Evolutionary conservation across 257 asterid genomes (phyloP).

Genomic region (Rubia yunnanensis): DNA sequence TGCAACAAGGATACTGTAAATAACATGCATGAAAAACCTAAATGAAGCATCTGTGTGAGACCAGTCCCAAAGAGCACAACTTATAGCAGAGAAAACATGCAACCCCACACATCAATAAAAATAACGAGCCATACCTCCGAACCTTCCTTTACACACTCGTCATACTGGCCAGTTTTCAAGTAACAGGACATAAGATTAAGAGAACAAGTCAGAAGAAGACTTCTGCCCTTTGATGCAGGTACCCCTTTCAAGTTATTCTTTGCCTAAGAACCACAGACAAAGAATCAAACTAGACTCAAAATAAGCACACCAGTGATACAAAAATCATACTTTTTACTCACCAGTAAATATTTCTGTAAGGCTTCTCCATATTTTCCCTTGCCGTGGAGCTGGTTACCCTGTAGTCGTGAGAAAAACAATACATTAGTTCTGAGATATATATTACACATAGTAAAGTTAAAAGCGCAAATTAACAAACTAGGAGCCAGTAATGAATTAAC

Average conservation of each 20-base stretch:
- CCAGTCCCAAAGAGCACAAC: neutral
- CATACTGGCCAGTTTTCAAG: slow-evolving; percentile 69
- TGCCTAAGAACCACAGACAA: slow-evolving; percentile 40
- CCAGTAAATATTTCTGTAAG: slow-evolving; percentile 70
- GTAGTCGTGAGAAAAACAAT: slow-evolving; percentile 16
- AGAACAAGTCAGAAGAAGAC: slow-evolving; percentile 65
- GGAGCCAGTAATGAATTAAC: neutral
- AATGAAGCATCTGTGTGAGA: neutral
- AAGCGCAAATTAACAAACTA: neutral
- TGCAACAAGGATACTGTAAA: slow-evolving; percentile 4
- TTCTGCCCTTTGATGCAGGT: slow-evolving; percentile 57
- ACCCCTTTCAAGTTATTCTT: slow-evolving; percentile 69
- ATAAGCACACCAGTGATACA: slow-evolving; percentile 5
- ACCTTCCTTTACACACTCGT: slow-evolving; percentile 78
- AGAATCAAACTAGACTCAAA: slow-evolving; percentile 3
- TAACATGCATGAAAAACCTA: slow-evolving; percentile 1
- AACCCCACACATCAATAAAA: neutral
- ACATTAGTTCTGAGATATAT: neutral
- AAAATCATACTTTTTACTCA: slow-evolving; percentile 29
- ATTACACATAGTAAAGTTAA: neutral
- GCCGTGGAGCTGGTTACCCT: slow-evolving; percentile 90
- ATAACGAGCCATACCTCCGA: slow-evolving; percentile 58
- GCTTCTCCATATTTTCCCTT: slow-evolving; percentile 70
- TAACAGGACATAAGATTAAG: slow-evolving; percentile 95
- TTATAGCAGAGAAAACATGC: slow-evolving; percentile 1